These are phyloP conservation scores for Talaromyces sp. DNA, from an alignment of 2,329 filamentous ascomycete species.

Conservation along the genomic window DNA sequence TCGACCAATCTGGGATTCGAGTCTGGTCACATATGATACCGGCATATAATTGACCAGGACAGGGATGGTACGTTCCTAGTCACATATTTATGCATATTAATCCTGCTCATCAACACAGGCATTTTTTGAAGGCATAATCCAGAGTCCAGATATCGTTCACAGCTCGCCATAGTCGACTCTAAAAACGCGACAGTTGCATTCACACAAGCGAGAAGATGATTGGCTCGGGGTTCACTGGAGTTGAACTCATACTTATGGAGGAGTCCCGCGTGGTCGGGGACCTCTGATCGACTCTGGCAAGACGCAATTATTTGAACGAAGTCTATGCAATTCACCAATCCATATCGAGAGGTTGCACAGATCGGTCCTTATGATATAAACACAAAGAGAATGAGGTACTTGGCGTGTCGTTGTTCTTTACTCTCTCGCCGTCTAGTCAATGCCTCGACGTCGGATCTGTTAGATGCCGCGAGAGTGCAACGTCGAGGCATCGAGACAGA, in stretches of 20 bases:
- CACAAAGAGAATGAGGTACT: background rate
- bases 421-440: background rate
- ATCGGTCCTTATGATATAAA: background rate
- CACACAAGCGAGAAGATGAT: background rate
- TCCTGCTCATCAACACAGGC: background rate
- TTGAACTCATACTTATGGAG: background rate
- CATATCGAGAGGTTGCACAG: background rate
- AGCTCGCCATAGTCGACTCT: background rate
- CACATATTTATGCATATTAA: background rate
- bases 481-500: background rate
- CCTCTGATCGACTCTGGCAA: background rate
- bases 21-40: background rate
- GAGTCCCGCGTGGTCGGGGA: slow-evolving; percentile 13
- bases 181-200: background rate
- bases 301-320: background rate
- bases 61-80: background rate
- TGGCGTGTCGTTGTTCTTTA: too few relatives aligned
- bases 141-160: background rate
- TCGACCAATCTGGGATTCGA: background rate
- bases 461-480: background rate
- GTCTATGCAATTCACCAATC: background rate
- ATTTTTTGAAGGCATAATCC: background rate
- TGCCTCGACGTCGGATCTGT: background rate
- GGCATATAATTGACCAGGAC: background rate
- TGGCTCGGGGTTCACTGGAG: slow-evolving; percentile 11